phyloP scores from a whole-genome alignment of 768 basidiomycete genomes.

The Lentinula detonsa region DNA sequence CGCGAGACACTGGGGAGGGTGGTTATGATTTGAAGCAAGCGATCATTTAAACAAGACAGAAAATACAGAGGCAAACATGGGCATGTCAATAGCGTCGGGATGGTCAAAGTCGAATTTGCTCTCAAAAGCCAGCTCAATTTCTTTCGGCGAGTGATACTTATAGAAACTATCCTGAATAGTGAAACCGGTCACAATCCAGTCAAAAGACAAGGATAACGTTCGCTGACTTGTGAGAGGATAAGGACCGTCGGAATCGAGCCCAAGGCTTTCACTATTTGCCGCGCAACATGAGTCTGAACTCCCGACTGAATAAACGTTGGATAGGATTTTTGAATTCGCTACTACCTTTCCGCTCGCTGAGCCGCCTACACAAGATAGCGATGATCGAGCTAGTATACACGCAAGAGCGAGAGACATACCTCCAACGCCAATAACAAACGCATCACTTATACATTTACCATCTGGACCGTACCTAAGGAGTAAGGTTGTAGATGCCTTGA shows the following conservation, averaged over 20 bases:
- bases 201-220: not conserved
- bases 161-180: conserved; percentile 85
- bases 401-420: conserved; percentile 37
- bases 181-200: not conserved
- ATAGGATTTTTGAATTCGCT: not conserved
- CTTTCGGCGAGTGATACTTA: conserved; percentile 69
- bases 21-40: not conserved
- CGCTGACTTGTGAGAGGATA: conserved; percentile 77
- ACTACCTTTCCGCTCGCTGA: conserved; percentile 84
- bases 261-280: conserved; percentile 71
- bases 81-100: conserved; percentile 89
- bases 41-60: not conserved
- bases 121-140: conserved; percentile 76
- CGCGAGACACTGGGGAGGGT: conserved; percentile 56
- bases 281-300: conserved; percentile 74
- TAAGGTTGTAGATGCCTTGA: not conserved
- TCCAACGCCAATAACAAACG: conserved; percentile 82
- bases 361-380: conserved; percentile 44
- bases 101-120: conserved; percentile 86
- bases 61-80: conserved; percentile 67
- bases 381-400: not conserved
- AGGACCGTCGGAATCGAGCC: conserved; percentile 86
- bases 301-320: not conserved
- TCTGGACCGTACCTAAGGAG: conserved; percentile 68
- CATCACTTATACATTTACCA: conserved; percentile 61